phyloP scores from a whole-genome alignment of 1,284 basidiomycete species.

The Ceratobasidium sp. region DNA sequence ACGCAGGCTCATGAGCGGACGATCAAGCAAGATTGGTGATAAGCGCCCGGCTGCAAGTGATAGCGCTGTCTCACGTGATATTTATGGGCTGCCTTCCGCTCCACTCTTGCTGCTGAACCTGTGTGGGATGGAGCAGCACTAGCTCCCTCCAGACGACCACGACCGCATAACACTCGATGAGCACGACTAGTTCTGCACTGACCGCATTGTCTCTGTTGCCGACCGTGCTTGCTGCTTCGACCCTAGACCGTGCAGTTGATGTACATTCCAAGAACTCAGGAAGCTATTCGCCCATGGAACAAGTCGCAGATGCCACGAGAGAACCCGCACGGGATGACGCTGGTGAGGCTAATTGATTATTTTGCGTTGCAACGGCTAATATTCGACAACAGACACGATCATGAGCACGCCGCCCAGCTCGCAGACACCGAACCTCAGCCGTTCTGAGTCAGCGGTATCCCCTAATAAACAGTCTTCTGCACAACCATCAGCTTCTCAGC shows the following conservation, averaged over 20 bases:
- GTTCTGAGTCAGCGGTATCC: not conserved
- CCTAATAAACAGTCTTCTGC: not conserved
- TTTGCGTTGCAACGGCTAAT: not conserved
- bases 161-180: not conserved
- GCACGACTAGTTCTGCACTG: not conserved
- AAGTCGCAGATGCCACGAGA: not conserved
- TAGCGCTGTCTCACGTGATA: slow-evolving; percentile 6
- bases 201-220: not conserved
- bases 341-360: not conserved
- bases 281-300: slow-evolving; percentile 9
- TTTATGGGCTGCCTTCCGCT: slow-evolving; percentile 1
- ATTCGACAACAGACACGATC: not conserved
- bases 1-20: not conserved
- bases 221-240: not conserved
- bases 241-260: not conserved
- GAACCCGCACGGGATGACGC: not conserved
- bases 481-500: slow-evolving; percentile 15
- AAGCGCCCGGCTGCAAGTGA: not conserved
- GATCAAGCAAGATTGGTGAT: not conserved
- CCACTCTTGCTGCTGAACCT: not conserved
- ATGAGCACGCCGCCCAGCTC: slow-evolving; percentile 1
- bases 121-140: not conserved
- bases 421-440: not conserved
- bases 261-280: not conserved
- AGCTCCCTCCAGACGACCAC: slow-evolving; percentile 3